A percentile compares a stretch with the other conserved stretches of the same genome.
Conservation (phyloP, 2,329 filamentous ascomycete genomes). For the Escovopsis sp. region DNA sequence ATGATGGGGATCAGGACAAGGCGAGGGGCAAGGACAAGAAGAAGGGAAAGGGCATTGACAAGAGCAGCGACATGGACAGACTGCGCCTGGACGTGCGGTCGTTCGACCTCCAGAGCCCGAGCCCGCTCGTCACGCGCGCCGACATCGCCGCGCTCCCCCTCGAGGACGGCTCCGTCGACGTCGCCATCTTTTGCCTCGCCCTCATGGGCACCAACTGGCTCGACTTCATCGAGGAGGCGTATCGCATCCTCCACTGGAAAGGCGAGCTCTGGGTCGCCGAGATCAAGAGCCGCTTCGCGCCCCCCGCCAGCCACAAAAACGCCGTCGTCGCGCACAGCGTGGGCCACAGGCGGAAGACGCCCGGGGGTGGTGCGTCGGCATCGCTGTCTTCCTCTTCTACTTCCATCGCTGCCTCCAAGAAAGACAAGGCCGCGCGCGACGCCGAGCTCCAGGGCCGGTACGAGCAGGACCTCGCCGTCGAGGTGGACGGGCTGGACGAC, state of each 20-base stretch:
- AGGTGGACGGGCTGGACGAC: constrained; percentile 53
- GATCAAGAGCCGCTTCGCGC: constrained; percentile 78
- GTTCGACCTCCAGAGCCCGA: constrained; percentile 73
- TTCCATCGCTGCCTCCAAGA: no score
- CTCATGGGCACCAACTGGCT: constrained; percentile 99
- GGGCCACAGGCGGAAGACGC: constrained; percentile 33
- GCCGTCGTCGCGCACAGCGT: constrained; percentile 51
- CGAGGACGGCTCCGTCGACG: constrained; percentile 57
- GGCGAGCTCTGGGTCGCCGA: constrained; percentile 96
- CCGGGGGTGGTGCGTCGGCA: no score
- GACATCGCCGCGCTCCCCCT: constrained; percentile 79
- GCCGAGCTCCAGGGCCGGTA: constrained; percentile 33
- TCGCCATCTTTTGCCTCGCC: constrained; percentile 88
- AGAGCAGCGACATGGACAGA: constrained; percentile 44
- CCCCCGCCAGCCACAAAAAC: constrained; percentile 23
- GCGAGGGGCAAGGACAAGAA: no score
- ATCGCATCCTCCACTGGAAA: constrained; percentile 78
- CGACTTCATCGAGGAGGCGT: constrained; percentile 90
- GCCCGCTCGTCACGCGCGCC: constrained; percentile 64
- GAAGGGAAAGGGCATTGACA: no score
- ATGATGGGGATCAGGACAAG: no score
- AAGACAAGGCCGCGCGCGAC: constrained; percentile 28
- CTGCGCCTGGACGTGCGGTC: constrained; percentile 63
- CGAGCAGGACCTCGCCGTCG: constrained; percentile 46
- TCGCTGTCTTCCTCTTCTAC: no score